A percentile compares a stretch with the other conserved stretches of the same genome.
These are phyloP conservation scores for Oropetium thomaeum DNA, from an alignment of 176 grass and related monocot species.

Conservation along the genomic window DNA sequence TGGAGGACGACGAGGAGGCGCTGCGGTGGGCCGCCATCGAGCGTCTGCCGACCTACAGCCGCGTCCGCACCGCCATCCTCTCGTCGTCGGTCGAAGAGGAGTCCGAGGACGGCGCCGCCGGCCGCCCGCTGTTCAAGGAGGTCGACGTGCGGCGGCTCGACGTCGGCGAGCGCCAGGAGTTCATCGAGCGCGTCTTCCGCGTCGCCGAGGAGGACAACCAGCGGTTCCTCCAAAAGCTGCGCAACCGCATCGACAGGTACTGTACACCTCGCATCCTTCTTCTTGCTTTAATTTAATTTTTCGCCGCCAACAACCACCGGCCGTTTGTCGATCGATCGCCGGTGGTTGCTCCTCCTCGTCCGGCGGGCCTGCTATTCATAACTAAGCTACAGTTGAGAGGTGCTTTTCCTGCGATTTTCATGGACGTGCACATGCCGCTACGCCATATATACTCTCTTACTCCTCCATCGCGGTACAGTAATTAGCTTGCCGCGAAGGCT, in stretches of 20 bases:
- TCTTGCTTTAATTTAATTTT: no score
- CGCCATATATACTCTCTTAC: no score
- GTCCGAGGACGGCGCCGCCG: background rate
- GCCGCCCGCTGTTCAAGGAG: conserved; percentile 47
- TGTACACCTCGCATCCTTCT: background rate
- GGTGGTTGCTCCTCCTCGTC: no score
- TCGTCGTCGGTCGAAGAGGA: conserved; percentile 25
- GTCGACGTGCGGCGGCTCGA: conserved; percentile 85
- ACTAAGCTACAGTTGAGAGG: background rate
- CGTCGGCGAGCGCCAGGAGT: conserved; percentile 71
- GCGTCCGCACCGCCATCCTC: conserved; percentile 72
- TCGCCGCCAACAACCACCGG: no score
- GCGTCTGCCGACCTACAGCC: conserved; percentile 78
- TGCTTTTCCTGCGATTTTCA: background rate
- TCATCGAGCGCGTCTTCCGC: conserved; percentile 89
- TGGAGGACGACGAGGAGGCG: conserved; percentile 83
- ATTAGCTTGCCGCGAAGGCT: background rate
- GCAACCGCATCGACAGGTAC: conserved; percentile 81
- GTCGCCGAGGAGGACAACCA: conserved; percentile 97
- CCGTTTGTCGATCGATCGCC: no score
- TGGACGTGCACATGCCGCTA: background rate
- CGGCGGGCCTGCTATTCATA: no score
- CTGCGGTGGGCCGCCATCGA: conserved; percentile 90
- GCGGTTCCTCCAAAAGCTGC: conserved; percentile 74
- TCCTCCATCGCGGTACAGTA: no score